phyloP scores from a whole-genome alignment of 495 filamentous ascomycete species.

The Bacidia gigantensis region DNA sequence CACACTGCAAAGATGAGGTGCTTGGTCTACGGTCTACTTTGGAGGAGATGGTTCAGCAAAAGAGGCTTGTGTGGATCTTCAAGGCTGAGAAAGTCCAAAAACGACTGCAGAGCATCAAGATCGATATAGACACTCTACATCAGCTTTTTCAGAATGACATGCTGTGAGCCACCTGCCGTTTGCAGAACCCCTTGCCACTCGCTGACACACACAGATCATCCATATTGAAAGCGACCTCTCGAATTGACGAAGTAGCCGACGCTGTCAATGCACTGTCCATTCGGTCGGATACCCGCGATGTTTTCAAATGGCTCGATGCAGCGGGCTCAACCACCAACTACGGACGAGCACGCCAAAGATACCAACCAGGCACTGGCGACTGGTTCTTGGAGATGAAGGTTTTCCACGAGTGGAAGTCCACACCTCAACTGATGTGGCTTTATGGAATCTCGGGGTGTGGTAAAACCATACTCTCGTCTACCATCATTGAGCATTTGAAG shows the following conservation, averaged over 20 bases:
- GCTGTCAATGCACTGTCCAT: not conserved
- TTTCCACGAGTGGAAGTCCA: conserved; percentile 20
- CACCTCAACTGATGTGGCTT: conserved; percentile 21
- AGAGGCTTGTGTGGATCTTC: not conserved
- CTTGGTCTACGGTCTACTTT: not conserved
- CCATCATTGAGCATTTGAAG: conserved; percentile 20
- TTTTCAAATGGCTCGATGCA: conserved; percentile 14
- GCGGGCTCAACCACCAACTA: conserved; percentile 18
- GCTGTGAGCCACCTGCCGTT: not conserved
- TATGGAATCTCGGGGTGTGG: conserved; percentile 28
- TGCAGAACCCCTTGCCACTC: not conserved
- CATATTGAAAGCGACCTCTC: not conserved
- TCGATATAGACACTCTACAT: not conserved
- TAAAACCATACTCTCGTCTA: conserved; percentile 27
- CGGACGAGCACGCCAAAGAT: conserved; percentile 9
- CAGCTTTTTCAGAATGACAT: not conserved
- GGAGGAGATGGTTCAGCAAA: not conserved
- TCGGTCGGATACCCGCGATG: not conserved
- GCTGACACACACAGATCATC: not conserved
- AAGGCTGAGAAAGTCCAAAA: not conserved
- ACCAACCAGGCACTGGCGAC: not conserved
- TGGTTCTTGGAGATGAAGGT: conserved; percentile 20
- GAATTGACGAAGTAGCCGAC: not conserved
- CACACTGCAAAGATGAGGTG: not conserved
- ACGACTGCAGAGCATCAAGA: not conserved